Percentiles rank a stretch among this genome's conserved stretches.
phyloP scores from a whole-genome alignment of 768 basidiomycete species.

The Kondoa malvinella region DNA sequence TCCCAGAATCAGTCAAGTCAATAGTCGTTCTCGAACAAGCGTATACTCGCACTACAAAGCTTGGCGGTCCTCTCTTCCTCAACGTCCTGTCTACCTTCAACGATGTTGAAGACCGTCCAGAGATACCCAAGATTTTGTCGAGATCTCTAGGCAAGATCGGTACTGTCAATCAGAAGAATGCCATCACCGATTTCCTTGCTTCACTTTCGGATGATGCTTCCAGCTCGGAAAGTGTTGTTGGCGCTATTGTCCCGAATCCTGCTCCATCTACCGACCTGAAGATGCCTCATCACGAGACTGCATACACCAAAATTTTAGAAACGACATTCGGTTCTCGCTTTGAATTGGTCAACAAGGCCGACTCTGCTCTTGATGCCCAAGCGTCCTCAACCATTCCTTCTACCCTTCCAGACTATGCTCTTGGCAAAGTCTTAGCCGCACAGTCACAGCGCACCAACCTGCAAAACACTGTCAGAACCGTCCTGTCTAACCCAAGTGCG shows the following conservation, averaged over 20 bases:
- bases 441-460: slow-evolving; percentile 50
- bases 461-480: slow-evolving; percentile 44
- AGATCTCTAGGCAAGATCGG: slow-evolving; percentile 44
- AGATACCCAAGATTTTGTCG: slow-evolving; percentile 43
- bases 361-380: slow-evolving; percentile 39
- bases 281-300: slow-evolving; percentile 74
- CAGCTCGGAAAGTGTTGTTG: slow-evolving; percentile 29
- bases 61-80: slow-evolving; percentile 68
- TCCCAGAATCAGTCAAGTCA: slow-evolving; percentile 48
- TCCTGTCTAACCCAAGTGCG: slow-evolving; percentile 40
- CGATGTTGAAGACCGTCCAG: slow-evolving; percentile 33
- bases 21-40: slow-evolving; percentile 72
- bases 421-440: slow-evolving; percentile 74
- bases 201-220: slow-evolving; percentile 22
- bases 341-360: slow-evolving; percentile 69
- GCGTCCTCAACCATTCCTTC: slow-evolving; percentile 34
- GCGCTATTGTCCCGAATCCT: slow-evolving; percentile 35
- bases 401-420: slow-evolving; percentile 84
- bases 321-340: slow-evolving; percentile 64
- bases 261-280: slow-evolving; percentile 34
- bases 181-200: slow-evolving; percentile 31
- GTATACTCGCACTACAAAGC: slow-evolving; percentile 52
- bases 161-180: slow-evolving; percentile 32
- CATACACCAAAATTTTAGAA: slow-evolving; percentile 73
- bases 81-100: slow-evolving; percentile 62